Base-by-base conservation (phyloP, 805 yeast genomes). In the Sungouiella blattae region DNA sequence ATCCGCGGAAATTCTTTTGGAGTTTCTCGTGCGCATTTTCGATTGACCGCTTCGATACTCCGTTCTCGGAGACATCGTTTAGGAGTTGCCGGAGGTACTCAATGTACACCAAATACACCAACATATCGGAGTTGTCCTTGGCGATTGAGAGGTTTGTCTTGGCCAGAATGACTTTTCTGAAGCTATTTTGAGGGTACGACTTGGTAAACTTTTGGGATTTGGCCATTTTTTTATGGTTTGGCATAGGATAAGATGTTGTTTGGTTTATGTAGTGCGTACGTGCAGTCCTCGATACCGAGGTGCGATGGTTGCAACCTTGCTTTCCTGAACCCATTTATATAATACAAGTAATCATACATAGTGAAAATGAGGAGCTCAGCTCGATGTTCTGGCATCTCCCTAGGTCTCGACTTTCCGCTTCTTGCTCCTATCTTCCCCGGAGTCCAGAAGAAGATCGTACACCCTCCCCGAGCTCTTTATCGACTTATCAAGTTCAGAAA, bases 81-180 rank as follows among this genome's bases (percentile, higher is more conserved):
- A 15, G 52, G 46, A 75, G 57, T 24, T 53, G 64, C 44, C 59
- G 57, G 35, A 76, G 39, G 46, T 75, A 77, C 25, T 72, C 60
- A 23, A 73, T 50, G 37, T 75, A 75, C 28, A 76, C 62, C 33
- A 77, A 47, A 35, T 74, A 67, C 14, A 76, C 45, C 35, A 77
- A 47, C 31, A 69, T 39, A 45, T 69, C 75, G 14, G 67, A 50
- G 31, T 62, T 60, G 40, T 70, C 76, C 15, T 60, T 61, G 8
- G 48, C 48, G 12, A 44, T 31, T 11, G 21, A 18, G 20, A 28
- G 41, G 11, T 20, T 12, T n/a, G 46, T 30, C 26, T 42, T 42
- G 12, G 29, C 26, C n/a, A 36, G 23, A 15, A 44, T 38, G 14
- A 30, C 33, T 11, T 33, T 24, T 16, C 33, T 25, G 24, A 44